Percentiles rank a stretch among this genome's conserved stretches.
Conservation (phyloP, 2,329 filamentous ascomycete genomes). For the Dothideomycetes sp. region DNA sequence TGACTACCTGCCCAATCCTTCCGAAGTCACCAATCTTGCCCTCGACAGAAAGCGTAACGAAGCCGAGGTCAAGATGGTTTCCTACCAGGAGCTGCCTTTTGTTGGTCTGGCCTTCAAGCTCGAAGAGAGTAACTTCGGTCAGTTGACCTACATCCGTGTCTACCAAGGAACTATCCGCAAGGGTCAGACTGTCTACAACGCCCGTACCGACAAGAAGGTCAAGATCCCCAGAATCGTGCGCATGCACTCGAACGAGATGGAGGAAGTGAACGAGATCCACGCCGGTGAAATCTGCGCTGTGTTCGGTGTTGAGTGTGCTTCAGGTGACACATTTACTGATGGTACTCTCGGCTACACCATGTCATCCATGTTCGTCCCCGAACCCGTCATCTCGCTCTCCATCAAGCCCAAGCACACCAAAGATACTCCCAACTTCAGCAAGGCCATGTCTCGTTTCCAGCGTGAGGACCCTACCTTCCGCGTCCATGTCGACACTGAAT, state of each 20-base stretch:
- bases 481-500: conserved; percentile 83
- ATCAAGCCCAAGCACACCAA: conserved; percentile 93
- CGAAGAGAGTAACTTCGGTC: conserved; percentile 96
- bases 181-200: conserved; percentile 86
- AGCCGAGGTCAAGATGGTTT: conserved; percentile 73
- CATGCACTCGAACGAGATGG: conserved; percentile 99
- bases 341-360: conserved; percentile 87
- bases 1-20: conserved; percentile 89
- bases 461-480: conserved; percentile 97
- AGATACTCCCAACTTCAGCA: conserved; percentile 89
- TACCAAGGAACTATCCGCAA: conserved; percentile 90
- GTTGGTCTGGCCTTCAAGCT: conserved; percentile 97
- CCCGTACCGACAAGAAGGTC: conserved; percentile 88
- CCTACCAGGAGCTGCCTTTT: conserved; percentile 88
- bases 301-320: conserved; percentile 95
- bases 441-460: conserved; percentile 98
- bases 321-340: conserved; percentile 96
- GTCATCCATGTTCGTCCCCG: conserved; percentile 96
- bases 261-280: conserved; percentile 84
- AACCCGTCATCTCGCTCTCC: conserved; percentile 94
- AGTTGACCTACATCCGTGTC: conserved; percentile 95
- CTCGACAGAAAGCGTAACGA: conserved; percentile 75
- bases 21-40: conserved; percentile 80
- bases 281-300: conserved; percentile 98
- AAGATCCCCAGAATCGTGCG: conserved; percentile 94